A percentile compares a stretch with the other conserved stretches of the same genome.
phyloP scores from a whole-genome alignment of 1,139 yeast species.

The Hyphopichia wangnamkhiaoensis region DNA sequence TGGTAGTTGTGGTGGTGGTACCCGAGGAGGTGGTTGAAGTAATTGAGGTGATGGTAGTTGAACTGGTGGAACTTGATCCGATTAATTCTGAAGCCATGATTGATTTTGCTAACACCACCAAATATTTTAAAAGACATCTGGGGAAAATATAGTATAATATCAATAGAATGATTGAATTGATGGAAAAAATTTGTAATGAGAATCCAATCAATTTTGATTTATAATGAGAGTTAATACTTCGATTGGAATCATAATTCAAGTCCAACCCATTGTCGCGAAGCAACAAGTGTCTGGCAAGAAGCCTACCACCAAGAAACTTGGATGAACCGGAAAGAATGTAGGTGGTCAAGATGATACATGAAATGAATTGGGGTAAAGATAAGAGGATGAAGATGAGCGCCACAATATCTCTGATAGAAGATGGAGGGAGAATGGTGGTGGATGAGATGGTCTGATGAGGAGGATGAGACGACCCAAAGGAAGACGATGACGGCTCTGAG shows the following conservation, averaged over 20 bases:
- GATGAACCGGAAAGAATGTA: slow-evolving; percentile 46
- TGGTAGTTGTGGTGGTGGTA: slow-evolving; percentile 14
- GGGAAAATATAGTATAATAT: slow-evolving; percentile 33
- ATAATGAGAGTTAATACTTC: slow-evolving; percentile 14
- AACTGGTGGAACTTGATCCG: slow-evolving; percentile 31
- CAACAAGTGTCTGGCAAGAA: slow-evolving; percentile 33
- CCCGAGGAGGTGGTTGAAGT: slow-evolving; percentile 17
- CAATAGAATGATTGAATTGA: slow-evolving; percentile 34
- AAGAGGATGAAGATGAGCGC: slow-evolving; percentile 44
- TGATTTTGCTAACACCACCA: slow-evolving; percentile 49
- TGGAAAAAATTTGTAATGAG: slow-evolving; percentile 21
- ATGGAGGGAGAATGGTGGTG: slow-evolving; percentile 25
- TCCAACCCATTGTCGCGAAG: slow-evolving; percentile 7
- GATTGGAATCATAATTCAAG: slow-evolving; percentile 11
- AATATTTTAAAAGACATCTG: slow-evolving; percentile 34
- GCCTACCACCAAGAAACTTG: slow-evolving; percentile 42
- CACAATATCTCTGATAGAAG: slow-evolving; percentile 44
- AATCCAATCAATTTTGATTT: slow-evolving; percentile 20
- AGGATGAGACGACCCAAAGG: background rate
- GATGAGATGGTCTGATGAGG: slow-evolving; percentile 5
- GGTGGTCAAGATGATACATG: slow-evolving; percentile 35
- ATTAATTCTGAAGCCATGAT: slow-evolving; percentile 52
- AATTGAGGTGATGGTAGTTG: slow-evolving; percentile 22
- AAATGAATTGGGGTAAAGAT: slow-evolving; percentile 42
- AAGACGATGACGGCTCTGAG: background rate